phyloP scores from a whole-genome alignment of 768 basidiomycete species.

The Suillus fuscotomentosus region DNA sequence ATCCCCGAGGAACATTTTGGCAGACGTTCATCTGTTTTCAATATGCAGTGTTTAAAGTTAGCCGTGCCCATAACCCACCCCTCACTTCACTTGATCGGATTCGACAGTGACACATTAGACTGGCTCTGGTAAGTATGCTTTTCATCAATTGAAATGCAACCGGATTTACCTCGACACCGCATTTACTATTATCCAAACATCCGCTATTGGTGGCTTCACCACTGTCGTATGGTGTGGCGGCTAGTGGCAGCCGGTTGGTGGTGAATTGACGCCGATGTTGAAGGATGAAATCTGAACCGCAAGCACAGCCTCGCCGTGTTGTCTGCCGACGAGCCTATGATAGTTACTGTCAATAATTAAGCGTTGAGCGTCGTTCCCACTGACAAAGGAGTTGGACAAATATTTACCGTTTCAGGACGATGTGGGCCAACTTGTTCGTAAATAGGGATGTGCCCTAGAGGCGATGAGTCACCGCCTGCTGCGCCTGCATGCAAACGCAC shows the following conservation, averaged over 20 bases:
- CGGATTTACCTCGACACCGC: not conserved
- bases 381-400: not conserved
- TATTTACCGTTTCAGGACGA: not conserved
- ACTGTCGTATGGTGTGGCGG: not conserved
- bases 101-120: not conserved
- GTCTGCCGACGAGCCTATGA: not conserved
- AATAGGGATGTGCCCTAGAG: not conserved
- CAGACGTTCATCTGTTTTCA: not conserved
- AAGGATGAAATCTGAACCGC: not conserved
- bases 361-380: not conserved
- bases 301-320: not conserved
- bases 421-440: not conserved
- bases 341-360: not conserved
- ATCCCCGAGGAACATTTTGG: not conserved
- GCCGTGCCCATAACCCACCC: not conserved
- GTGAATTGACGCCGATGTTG: not conserved
- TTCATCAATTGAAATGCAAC: not conserved
- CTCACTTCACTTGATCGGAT: not conserved
- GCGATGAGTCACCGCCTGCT: slow-evolving; percentile 5
- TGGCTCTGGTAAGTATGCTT: not conserved
- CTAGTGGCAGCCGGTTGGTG: not conserved
- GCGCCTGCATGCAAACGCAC: slow-evolving; percentile 3
- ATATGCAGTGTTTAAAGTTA: not conserved
- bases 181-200: not conserved
- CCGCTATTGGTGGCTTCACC: not conserved